phyloP scores from a whole-genome alignment of 768 basidiomycete genomes.

The Mycena olivaceomarginata region DNA sequence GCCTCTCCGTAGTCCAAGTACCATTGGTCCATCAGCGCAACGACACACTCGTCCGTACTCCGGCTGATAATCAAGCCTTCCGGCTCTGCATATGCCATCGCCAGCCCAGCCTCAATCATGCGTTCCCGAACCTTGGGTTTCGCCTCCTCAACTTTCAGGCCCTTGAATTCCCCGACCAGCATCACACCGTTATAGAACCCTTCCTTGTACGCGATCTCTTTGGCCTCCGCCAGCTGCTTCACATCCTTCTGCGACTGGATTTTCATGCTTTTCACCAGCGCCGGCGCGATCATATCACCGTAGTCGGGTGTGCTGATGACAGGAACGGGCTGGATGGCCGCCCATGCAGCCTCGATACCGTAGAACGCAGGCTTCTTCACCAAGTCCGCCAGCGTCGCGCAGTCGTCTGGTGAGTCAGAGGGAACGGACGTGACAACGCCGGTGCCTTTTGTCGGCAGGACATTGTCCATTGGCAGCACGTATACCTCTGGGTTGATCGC shows the following conservation, averaged over 20 bases:
- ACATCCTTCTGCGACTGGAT: constrained; percentile 96
- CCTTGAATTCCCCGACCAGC: constrained; percentile 94
- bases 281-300: constrained; percentile 92
- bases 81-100: constrained; percentile 96
- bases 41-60: constrained; percentile 97
- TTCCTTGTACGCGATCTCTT: constrained; percentile 98
- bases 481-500: constrained; percentile 91
- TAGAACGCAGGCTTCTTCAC: constrained; percentile 98
- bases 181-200: constrained; percentile 97
- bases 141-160: constrained; percentile 91
- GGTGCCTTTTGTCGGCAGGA: constrained; percentile 97
- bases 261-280: constrained; percentile 91
- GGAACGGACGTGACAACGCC: constrained; percentile 99
- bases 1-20: constrained; percentile 98
- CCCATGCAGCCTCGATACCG: constrained; percentile 95
- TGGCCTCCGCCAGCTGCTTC: constrained; percentile 96
- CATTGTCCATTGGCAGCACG: constrained; percentile 99
- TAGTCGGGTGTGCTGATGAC: constrained; percentile 94
- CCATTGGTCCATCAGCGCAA: constrained; percentile 99
- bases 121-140: constrained; percentile 91
- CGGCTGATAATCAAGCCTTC: constrained; percentile 93
- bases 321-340: constrained; percentile 88
- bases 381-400: constrained; percentile 90
- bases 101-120: constrained; percentile 87
- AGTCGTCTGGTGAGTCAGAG: constrained; percentile 99